These are phyloP conservation scores for Apiotrichum laibachii DNA, from an alignment of 1,284 basidiomycete genomes.

Conservation along the genomic window DNA sequence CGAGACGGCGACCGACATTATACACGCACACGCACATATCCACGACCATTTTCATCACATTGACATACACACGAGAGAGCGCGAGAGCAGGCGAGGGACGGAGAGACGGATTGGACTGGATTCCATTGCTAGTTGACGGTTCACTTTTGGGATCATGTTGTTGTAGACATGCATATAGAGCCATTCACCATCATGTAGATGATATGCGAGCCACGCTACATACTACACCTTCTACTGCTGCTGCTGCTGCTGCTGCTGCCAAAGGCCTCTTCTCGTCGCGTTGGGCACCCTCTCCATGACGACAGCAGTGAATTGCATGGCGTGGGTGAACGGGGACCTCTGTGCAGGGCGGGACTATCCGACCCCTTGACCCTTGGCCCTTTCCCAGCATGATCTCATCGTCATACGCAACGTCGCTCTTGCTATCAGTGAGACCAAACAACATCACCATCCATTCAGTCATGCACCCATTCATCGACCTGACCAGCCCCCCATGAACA, in stretches of 20 bases:
- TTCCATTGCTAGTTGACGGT: background rate
- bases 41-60: slow-evolving; percentile 2
- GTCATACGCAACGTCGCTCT: too few species aligned
- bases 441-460: too few species aligned
- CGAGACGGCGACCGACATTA: background rate
- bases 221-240: background rate
- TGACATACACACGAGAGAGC: background rate
- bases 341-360: too few species aligned
- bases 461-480: too few species aligned
- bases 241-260: background rate
- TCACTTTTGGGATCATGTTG: slow-evolving; percentile 1
- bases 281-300: too few species aligned
- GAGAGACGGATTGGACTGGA: background rate
- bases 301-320: too few species aligned
- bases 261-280: background rate
- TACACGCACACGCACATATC: background rate
- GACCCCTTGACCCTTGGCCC: too few species aligned
- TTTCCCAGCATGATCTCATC: too few species aligned
- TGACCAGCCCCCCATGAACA: too few species aligned
- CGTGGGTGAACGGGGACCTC: too few species aligned
- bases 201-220: background rate
- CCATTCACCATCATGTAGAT: background rate
- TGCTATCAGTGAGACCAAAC: too few species aligned
- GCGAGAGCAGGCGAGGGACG: background rate
- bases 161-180: slow-evolving; percentile 4